These are phyloP conservation scores for Dactylellina leptospora DNA, from an alignment of 2,329 filamentous ascomycete genomes.

Conservation along the genomic window DNA sequence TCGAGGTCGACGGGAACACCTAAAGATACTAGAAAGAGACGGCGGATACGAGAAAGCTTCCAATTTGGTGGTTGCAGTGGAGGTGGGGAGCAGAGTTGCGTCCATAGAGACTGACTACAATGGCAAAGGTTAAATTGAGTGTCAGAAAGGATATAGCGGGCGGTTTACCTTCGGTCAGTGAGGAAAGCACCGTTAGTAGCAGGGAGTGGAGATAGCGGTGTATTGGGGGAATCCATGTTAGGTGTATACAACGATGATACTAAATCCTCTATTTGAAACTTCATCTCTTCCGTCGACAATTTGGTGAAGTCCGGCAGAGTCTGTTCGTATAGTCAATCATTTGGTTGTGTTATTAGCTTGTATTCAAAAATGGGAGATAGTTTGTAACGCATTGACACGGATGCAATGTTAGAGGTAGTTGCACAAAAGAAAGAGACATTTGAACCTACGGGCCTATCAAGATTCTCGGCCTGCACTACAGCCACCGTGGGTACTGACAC, in stretches of 20 bases:
- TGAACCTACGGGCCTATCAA: no score
- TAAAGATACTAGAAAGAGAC: constrained; percentile 92
- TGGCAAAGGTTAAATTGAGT: background rate
- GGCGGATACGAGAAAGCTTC: constrained; percentile 93
- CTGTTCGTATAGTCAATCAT: constrained; percentile 2
- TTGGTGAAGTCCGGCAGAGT: constrained; percentile 40
- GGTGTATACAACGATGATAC: constrained; percentile 55
- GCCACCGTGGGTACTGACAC: background rate
- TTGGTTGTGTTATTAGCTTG: no score
- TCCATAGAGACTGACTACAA: constrained; percentile 79
- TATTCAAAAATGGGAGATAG: no score
- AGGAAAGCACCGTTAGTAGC: constrained; percentile 41
- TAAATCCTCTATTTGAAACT: constrained; percentile 24
- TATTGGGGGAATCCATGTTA: constrained; percentile 53
- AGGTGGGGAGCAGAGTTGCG: constrained; percentile 91
- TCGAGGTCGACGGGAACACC: constrained; percentile 96
- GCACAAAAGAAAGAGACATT: background rate
- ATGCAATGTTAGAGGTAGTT: background rate
- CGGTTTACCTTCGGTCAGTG: constrained; percentile 46
- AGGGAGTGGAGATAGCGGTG: constrained; percentile 52
- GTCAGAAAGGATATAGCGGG: background rate
- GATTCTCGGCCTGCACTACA: no score
- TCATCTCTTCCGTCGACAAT: constrained; percentile 32
- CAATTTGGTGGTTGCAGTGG: constrained; percentile 95
- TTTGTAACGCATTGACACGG: background rate